Percentiles rank a stretch among this genome's conserved stretches.
Conservation (phyloP, 768 basidiomycete genomes). For the Coprinopsis sp. region DNA sequence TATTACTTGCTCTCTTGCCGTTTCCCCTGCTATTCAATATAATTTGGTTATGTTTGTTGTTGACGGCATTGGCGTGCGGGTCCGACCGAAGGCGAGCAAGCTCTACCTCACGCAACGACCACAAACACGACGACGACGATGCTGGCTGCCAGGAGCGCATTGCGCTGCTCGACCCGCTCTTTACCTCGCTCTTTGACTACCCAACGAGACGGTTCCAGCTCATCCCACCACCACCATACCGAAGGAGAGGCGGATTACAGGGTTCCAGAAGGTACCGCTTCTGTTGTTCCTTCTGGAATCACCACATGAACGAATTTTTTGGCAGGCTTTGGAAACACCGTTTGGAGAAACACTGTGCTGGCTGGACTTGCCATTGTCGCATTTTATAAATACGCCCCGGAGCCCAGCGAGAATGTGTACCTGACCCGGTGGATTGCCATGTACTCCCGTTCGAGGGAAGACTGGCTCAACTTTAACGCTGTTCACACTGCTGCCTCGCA, state of each 20-base stretch:
- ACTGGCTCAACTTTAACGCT: slow-evolving; percentile 53
- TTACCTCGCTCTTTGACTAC: slow-evolving; percentile 19
- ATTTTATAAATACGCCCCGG: slow-evolving; percentile 67
- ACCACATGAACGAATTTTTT: no score
- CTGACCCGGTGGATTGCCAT: slow-evolving; percentile 63
- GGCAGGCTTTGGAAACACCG: slow-evolving; percentile 60
- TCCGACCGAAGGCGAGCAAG: slow-evolving; percentile 1
- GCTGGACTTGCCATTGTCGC: slow-evolving; percentile 45
- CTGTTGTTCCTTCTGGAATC: neutral
- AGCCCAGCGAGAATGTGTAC: slow-evolving; percentile 53
- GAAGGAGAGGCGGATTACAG: slow-evolving; percentile 38
- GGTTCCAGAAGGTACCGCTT: slow-evolving; percentile 49
- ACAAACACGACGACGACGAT: slow-evolving; percentile 21
- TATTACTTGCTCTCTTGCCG: slow-evolving; percentile 2
- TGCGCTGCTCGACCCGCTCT: slow-evolving; percentile 31
- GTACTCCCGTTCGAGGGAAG: slow-evolving; percentile 47
- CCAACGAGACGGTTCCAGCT: slow-evolving; percentile 1
- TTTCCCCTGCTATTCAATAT: neutral
- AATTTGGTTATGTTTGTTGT: slow-evolving; percentile 7
- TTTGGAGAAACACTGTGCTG: slow-evolving; percentile 65
- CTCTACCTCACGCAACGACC: neutral
- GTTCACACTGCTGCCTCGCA: slow-evolving; percentile 49
- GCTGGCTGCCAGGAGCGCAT: slow-evolving; percentile 39
- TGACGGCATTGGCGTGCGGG: neutral
- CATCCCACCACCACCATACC: slow-evolving; percentile 25